Percentiles rank a stretch among this genome's conserved stretches.
Evolutionary conservation across 345 rosid genomes (phyloP).

Genomic region (Acer saccharum): DNA sequence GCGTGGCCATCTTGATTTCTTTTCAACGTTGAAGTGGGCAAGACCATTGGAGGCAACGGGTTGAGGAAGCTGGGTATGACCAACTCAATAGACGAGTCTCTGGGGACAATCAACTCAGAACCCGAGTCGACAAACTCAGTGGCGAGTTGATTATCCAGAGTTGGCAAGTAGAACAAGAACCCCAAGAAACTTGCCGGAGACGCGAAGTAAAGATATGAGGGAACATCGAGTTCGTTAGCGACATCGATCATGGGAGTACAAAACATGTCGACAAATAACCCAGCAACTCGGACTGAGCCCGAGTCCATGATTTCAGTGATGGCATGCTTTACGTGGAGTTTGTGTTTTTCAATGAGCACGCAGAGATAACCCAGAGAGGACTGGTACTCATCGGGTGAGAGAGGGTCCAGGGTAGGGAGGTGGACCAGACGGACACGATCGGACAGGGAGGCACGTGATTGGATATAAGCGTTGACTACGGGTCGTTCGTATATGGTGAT

Average conservation of each 20-base stretch:
- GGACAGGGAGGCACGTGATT: conserved; percentile 16
- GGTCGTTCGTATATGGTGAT: conserved; percentile 19
- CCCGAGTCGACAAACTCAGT: conserved; percentile 27
- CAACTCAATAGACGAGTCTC: conserved; percentile 13
- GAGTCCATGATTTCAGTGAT: conserved; percentile 21
- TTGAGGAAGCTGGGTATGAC: conserved; percentile 29
- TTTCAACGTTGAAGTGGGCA: conserved; percentile 25
- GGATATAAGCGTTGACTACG: conserved; percentile 24
- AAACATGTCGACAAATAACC: conserved; percentile 42
- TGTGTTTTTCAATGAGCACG: conserved; percentile 24
- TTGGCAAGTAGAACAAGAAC: conserved; percentile 31
- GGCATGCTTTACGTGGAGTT: conserved; percentile 28
- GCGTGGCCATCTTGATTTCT: conserved; percentile 24
- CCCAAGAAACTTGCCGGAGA: conserved; percentile 42
- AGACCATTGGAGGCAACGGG: conserved; percentile 23
- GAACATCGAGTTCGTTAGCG: conserved; percentile 33
- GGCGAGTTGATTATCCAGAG: conserved; percentile 17
- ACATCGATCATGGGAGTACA: conserved; percentile 36
- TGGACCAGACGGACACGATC: conserved; percentile 25
- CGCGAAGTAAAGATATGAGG: conserved; percentile 36
- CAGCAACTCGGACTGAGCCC: conserved; percentile 23
- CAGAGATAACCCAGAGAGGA: conserved; percentile 26
- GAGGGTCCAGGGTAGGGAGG: conserved; percentile 28
- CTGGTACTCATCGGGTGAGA: conserved; percentile 25
- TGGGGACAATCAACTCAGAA: conserved; percentile 17